These are phyloP conservation scores for Exsudoporus frostii DNA, from an alignment of 768 basidiomycete genomes.

Conservation along the genomic window DNA sequence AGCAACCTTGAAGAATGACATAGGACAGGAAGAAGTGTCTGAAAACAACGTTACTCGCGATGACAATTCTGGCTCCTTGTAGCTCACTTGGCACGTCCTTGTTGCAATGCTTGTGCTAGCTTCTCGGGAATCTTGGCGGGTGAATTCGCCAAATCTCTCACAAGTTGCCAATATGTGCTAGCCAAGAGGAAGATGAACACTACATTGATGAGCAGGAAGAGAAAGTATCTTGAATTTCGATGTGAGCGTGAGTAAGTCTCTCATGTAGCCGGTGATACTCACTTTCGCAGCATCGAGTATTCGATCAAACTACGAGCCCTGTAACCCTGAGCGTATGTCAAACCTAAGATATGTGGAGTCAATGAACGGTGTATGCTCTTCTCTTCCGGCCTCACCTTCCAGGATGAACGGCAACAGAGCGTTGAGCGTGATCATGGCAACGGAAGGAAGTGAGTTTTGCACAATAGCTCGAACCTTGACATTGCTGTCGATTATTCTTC, in stretches of 20 bases:
- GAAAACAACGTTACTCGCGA: conserved; percentile 1
- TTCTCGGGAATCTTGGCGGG: conserved; percentile 95
- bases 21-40: conserved; percentile 85
- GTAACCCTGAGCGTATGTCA: conserved; percentile 90
- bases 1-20: conserved; percentile 74
- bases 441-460: conserved; percentile 90
- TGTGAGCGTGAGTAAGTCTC: conserved; percentile 5
- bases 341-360: conserved; percentile 34
- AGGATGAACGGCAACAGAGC: conserved; percentile 84
- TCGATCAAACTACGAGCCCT: conserved; percentile 91
- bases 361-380: neutral
- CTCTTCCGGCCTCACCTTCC: conserved; percentile 54
- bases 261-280: conserved; percentile 19
- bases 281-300: conserved; percentile 92
- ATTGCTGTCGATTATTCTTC: conserved; percentile 76
- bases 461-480: conserved; percentile 81
- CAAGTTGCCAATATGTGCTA: conserved; percentile 87
- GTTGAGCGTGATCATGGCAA: conserved; percentile 89
- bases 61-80: conserved; percentile 7
- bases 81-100: conserved; percentile 63
- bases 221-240: conserved; percentile 71
- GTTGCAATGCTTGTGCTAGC: conserved; percentile 78
- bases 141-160: conserved; percentile 88
- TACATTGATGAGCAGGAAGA: conserved; percentile 89
- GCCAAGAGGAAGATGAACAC: conserved; percentile 93